Percentiles rank a stretch among this genome's conserved stretches.
Evolutionary conservation across 495 filamentous ascomycete species (phyloP).

Genomic region (Filosporella fistucella): DNA sequence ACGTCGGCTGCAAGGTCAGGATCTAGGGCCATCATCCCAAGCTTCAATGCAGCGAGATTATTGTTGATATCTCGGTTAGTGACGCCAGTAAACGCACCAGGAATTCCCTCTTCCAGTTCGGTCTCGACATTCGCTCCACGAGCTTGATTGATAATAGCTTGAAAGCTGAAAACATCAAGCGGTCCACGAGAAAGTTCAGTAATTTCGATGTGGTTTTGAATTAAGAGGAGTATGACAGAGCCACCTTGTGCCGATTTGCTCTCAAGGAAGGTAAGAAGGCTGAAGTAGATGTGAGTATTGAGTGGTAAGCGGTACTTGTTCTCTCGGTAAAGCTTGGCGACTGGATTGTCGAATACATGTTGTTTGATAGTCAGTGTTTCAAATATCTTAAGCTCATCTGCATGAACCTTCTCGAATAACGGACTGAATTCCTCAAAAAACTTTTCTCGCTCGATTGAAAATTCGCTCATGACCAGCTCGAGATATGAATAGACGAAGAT

Average conservation of each 20-base stretch:
- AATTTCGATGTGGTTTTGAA: slow-evolving; percentile 70
- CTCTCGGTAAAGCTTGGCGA: slow-evolving; percentile 69
- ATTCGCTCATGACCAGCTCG: slow-evolving; percentile 59
- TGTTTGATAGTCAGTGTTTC: slow-evolving; percentile 65
- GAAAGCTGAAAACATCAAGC: slow-evolving; percentile 75
- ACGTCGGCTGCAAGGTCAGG: slow-evolving; percentile 73
- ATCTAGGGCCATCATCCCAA: slow-evolving; percentile 80
- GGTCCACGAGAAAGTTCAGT: slow-evolving; percentile 69
- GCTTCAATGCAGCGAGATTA: slow-evolving; percentile 53
- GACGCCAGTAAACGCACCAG: slow-evolving; percentile 83
- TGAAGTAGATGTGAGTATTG: slow-evolving; percentile 71
- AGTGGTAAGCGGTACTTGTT: slow-evolving; percentile 87
- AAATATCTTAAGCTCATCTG: slow-evolving; percentile 68
- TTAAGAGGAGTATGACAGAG: slow-evolving; percentile 63
- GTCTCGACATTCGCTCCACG: slow-evolving; percentile 50
- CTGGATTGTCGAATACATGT: slow-evolving; percentile 67
- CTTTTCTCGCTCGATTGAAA: slow-evolving; percentile 51
- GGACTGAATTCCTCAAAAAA: slow-evolving; percentile 65
- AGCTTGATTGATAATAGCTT: slow-evolving; percentile 66
- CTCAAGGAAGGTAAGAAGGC: slow-evolving; percentile 84
- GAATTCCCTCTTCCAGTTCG: slow-evolving; percentile 88
- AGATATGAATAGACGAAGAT: slow-evolving; percentile 91
- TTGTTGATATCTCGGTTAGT: slow-evolving; percentile 65
- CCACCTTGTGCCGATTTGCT: slow-evolving; percentile 76
- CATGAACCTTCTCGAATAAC: slow-evolving; percentile 69